Percentiles rank a stretch among this genome's conserved stretches.
Conservation (phyloP, 2,329 filamentous ascomycete genomes). For the Pseudogymnoascus sp. region DNA sequence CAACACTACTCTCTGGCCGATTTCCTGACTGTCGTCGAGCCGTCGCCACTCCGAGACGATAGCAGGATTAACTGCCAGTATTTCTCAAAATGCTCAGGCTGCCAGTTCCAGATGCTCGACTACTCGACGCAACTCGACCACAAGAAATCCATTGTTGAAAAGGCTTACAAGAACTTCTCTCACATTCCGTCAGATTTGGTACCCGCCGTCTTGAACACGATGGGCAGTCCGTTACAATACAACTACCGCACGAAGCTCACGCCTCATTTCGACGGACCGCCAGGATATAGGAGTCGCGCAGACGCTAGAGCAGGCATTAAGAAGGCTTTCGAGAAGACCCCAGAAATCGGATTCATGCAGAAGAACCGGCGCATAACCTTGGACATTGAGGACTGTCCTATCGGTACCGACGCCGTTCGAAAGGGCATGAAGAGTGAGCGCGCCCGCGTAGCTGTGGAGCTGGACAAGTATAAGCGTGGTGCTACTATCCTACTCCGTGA, state of each 20-base stretch:
- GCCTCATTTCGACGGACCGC: conserved; percentile 83
- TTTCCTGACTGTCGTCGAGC: conserved; percentile 66
- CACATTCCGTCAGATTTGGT: conserved; percentile 67
- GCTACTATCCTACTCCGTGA: conserved; percentile 87
- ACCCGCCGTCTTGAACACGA: conserved; percentile 72
- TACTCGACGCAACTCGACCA: conserved; percentile 78
- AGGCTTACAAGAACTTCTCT: conserved; percentile 87
- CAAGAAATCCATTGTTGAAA: conserved; percentile 81
- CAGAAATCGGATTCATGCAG: conserved; percentile 80
- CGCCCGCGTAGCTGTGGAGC: conserved; percentile 62
- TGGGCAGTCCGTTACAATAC: conserved; percentile 83
- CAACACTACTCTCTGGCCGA: conserved; percentile 70
- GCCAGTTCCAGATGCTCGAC: conserved; percentile 95
- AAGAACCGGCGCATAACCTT: conserved; percentile 75
- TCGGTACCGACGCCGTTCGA: conserved; percentile 79
- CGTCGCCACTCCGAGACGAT: conserved; percentile 70
- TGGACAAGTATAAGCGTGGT: conserved; percentile 65
- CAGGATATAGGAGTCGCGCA: conserved; percentile 35
- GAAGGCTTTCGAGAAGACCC: conserved; percentile 53
- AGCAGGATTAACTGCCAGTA: conserved; percentile 72
- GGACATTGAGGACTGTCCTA: conserved; percentile 96
- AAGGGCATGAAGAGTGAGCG: conserved; percentile 72
- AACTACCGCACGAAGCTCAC: conserved; percentile 95
- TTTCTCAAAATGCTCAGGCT: conserved; percentile 80
- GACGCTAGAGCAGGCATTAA: conserved; percentile 43